phyloP scores from a whole-genome alignment of 2,329 filamentous ascomycete species.

The Boeremia lycopersici region DNA sequence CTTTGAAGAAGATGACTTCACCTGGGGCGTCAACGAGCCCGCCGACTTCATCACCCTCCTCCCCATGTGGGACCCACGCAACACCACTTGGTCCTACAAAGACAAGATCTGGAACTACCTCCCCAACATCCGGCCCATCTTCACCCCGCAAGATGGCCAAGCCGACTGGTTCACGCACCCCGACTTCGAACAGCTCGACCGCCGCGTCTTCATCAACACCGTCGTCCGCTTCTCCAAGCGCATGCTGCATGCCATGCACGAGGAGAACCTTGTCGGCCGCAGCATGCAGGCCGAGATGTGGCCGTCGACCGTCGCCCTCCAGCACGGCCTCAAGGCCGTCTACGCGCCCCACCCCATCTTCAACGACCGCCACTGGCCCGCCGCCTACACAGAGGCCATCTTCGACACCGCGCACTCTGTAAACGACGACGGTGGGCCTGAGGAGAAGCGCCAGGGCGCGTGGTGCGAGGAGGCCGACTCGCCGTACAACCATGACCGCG shows the following conservation, averaged over 20 bases:
- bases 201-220: slow-evolving; percentile 87
- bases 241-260: slow-evolving; percentile 86
- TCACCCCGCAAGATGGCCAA: slow-evolving; percentile 79
- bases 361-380: slow-evolving; percentile 85
- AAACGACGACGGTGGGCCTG: slow-evolving; percentile 47
- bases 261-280: slow-evolving; percentile 84
- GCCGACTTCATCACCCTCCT: slow-evolving; percentile 92
- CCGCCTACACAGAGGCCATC: slow-evolving; percentile 74
- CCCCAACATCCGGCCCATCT: slow-evolving; percentile 71
- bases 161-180: slow-evolving; percentile 61
- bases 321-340: slow-evolving; percentile 92
- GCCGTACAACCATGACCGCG: slow-evolving; percentile 66
- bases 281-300: slow-evolving; percentile 97
- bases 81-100: slow-evolving; percentile 74
- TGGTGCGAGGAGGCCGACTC: slow-evolving; percentile 53
- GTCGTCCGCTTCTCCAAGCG: slow-evolving; percentile 81
- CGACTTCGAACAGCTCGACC: slow-evolving; percentile 59
- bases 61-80: slow-evolving; percentile 87
- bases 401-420: slow-evolving; percentile 66
- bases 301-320: slow-evolving; percentile 83
- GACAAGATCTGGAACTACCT: slow-evolving; percentile 59
- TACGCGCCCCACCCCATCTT: slow-evolving; percentile 89
- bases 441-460: slow-evolving; percentile 65
- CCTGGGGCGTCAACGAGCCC: slow-evolving; percentile 88
- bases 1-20: slow-evolving; percentile 79